Evolutionary conservation across 2,329 filamentous ascomycete genomes (phyloP).

Genomic region (Aspergillus terreus): DNA sequence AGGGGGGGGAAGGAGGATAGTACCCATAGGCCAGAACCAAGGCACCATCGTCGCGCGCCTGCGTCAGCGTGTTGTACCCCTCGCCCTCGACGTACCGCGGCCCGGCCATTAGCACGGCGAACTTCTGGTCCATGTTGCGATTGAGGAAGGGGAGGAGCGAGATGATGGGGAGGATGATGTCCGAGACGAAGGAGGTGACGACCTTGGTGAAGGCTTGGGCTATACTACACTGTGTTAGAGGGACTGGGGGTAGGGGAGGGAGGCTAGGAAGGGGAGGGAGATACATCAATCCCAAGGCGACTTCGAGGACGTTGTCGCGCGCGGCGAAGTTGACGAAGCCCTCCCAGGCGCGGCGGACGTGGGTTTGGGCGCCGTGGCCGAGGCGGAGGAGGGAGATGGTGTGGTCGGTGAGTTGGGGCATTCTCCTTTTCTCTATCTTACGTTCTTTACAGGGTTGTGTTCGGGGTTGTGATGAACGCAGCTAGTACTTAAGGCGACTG

Average conservation of each 20-base stretch:
- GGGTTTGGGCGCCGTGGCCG: slow-evolving; percentile 38
- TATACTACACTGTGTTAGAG: slow-evolving; percentile 41
- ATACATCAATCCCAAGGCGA: slow-evolving; percentile 71
- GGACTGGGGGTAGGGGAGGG: background rate
- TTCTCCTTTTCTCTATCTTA: background rate
- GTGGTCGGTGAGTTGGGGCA: background rate
- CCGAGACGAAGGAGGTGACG: slow-evolving; percentile 68
- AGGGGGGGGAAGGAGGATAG: background rate
- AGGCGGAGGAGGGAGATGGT: slow-evolving; percentile 26
- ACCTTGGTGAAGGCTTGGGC: slow-evolving; percentile 68
- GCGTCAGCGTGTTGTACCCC: slow-evolving; percentile 67
- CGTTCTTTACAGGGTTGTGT: too few species aligned
- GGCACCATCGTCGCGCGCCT: slow-evolving; percentile 67
- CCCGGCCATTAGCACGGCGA: slow-evolving; percentile 61
- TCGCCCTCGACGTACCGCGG: slow-evolving; percentile 48
- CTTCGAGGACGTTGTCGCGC: slow-evolving; percentile 70
- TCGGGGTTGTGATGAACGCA: too few species aligned
- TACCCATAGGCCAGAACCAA: slow-evolving; percentile 69
- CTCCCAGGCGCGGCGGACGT: slow-evolving; percentile 53
- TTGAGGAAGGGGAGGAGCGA: slow-evolving; percentile 66
- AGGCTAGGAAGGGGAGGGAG: background rate
- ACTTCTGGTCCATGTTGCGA: slow-evolving; percentile 71
- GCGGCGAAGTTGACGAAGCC: slow-evolving; percentile 71
- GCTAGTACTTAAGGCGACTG: background rate
- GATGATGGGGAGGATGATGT: slow-evolving; percentile 66